Evolutionary conservation across 306 rosid genomes (phyloP).

Genomic region (Quercus mongolica): DNA sequence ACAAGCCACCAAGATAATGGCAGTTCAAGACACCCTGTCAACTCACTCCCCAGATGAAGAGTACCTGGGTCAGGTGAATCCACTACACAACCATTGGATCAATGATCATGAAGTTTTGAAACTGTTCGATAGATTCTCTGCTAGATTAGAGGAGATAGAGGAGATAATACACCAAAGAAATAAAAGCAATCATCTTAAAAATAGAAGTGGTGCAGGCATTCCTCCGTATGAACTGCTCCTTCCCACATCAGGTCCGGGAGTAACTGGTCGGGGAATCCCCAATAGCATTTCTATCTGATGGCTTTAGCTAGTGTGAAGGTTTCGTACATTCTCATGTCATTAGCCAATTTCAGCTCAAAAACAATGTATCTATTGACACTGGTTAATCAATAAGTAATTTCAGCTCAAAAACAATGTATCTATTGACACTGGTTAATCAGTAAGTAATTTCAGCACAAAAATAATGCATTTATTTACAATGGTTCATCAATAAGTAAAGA

Average conservation of each 20-base stretch:
- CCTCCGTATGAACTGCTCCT: conserved; percentile 86
- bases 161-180: conserved; percentile 67
- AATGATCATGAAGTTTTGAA: conserved; percentile 48
- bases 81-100: conserved; percentile 62
- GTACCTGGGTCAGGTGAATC: conserved; percentile 81
- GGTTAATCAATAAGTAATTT: background rate
- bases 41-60: conserved; percentile 95
- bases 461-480: background rate
- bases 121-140: conserved; percentile 51
- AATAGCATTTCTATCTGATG: conserved; percentile 79
- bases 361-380: background rate
- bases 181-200: conserved; percentile 51
- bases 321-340: background rate
- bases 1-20: conserved; percentile 99
- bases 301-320: background rate
- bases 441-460: background rate
- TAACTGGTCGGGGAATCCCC: conserved; percentile 91
- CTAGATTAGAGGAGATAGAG: conserved; percentile 67
- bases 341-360: background rate
- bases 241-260: conserved; percentile 85
- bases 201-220: conserved; percentile 87
- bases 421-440: too few species aligned
- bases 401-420: background rate
- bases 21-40: conserved; percentile 88
- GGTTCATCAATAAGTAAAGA: background rate